phyloP scores from a whole-genome alignment of 1,284 basidiomycete genomes.

The Leccinum pachyderme region DNA sequence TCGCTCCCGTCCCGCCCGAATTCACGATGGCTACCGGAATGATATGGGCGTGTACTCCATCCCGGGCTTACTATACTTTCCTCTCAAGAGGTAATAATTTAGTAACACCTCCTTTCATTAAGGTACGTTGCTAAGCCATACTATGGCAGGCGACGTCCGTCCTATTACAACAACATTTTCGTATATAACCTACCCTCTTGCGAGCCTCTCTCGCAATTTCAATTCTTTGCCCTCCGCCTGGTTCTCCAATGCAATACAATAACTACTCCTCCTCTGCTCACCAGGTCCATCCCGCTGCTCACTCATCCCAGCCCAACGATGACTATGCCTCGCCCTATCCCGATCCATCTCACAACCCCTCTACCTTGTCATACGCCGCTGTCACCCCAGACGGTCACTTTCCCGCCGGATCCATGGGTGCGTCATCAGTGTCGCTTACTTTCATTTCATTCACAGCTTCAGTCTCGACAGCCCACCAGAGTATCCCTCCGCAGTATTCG shows the following conservation, averaged over 20 bases:
- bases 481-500: conserved; percentile 15
- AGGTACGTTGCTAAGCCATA: conserved; percentile 39
- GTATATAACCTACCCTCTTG: conserved; percentile 31
- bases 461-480: conserved; percentile 22
- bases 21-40: conserved; percentile 36
- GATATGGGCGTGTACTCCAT: conserved; percentile 32
- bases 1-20: conserved; percentile 32
- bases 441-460: conserved; percentile 10
- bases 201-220: conserved; percentile 8
- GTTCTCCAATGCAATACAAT: conserved; percentile 29
- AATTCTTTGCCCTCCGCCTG: conserved; percentile 6
- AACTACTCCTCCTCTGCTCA: conserved; percentile 24
- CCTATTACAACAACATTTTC: conserved; percentile 33
- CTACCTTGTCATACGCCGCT: conserved; percentile 28
- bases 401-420: conserved; percentile 28
- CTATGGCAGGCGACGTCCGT: conserved; percentile 36
- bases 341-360: conserved; percentile 26
- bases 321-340: conserved; percentile 23
- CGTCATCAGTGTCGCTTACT: conserved; percentile 5
- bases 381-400: conserved; percentile 20
- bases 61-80: conserved; percentile 33
- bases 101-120: conserved; percentile 37
- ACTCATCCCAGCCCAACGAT: conserved; percentile 22
- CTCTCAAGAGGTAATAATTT: conserved; percentile 35
- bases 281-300: conserved; percentile 14